Conservation (phyloP, 2,329 filamentous ascomycete genomes). For the Fusarium circinatum region DNA sequence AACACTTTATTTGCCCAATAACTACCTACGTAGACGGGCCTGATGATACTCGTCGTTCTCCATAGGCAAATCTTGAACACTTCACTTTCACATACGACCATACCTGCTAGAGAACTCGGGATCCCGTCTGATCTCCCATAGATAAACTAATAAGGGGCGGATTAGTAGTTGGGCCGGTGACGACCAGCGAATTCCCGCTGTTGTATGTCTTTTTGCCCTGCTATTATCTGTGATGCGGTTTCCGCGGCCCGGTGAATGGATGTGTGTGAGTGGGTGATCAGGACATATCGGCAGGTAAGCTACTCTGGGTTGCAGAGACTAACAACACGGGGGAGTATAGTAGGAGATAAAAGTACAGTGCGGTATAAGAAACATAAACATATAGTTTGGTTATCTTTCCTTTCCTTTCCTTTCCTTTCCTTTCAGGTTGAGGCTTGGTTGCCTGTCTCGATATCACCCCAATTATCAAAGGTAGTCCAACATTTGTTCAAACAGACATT, state of each 20-base stretch:
- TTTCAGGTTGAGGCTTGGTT: not conserved
- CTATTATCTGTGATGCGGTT: not conserved
- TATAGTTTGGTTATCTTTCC: not conserved
- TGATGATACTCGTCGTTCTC: not conserved
- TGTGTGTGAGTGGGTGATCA: not conserved
- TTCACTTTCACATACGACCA: not conserved
- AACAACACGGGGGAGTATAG: not conserved
- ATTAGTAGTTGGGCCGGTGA: slow-evolving; percentile 5
- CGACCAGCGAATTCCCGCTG: not conserved
- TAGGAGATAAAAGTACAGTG: not conserved
- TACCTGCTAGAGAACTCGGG: slow-evolving; percentile 1
- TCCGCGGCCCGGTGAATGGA: not conserved
- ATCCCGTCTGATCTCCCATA: slow-evolving; percentile 6
- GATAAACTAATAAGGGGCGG: slow-evolving; percentile 4
- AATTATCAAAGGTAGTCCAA: not conserved
- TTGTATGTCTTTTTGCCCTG: slow-evolving; percentile 3
- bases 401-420: not conserved
- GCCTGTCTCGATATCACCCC: not conserved
- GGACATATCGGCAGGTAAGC: not conserved
- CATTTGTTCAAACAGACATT: not conserved
- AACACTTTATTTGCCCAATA: not conserved
- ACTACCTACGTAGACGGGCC: not conserved
- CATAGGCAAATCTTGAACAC: not conserved
- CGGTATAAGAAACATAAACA: not conserved
- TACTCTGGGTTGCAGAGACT: not conserved